Percentiles rank a stretch among this genome's conserved stretches.
phyloP scores from a whole-genome alignment of 331 rosid genomes.

The Cydonia oblonga region DNA sequence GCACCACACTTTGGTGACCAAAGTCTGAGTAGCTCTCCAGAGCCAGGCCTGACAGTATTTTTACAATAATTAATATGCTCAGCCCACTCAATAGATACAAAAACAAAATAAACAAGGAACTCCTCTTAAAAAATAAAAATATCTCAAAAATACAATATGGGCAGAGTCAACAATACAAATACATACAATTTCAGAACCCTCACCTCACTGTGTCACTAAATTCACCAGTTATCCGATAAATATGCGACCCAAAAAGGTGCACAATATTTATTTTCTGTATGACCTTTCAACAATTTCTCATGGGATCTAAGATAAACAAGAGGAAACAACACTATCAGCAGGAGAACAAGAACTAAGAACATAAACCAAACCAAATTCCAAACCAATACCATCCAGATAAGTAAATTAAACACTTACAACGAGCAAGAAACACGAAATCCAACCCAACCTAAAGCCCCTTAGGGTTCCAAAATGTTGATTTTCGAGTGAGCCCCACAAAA shows the following conservation, averaged over 20 bases:
- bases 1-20: slow-evolving; percentile 52
- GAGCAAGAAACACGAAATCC: slow-evolving; percentile 7
- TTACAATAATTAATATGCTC: slow-evolving; percentile 21
- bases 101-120: slow-evolving; percentile 16
- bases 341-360: slow-evolving; percentile 4
- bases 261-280: slow-evolving; percentile 17
- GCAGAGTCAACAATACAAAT: slow-evolving; percentile 4
- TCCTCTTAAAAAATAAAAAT: neutral
- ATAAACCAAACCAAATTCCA: slow-evolving; percentile 1
- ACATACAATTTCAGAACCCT: neutral
- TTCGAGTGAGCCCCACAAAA: slow-evolving; percentile 2
- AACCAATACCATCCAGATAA: neutral
- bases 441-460: neutral
- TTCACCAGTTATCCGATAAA: slow-evolving; percentile 4
- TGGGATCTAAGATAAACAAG: slow-evolving; percentile 27
- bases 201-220: slow-evolving; percentile 12
- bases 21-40: slow-evolving; percentile 61
- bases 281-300: slow-evolving; percentile 22
- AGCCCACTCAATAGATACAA: slow-evolving; percentile 21
- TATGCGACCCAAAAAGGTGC: slow-evolving; percentile 15
- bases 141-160: slow-evolving; percentile 1
- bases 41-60: slow-evolving; percentile 54
- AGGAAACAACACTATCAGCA: slow-evolving; percentile 20
- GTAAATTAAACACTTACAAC: neutral
- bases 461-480: neutral